Evolutionary conservation across 192 early-diverging fungal species (phyloP).

Genomic region (Mortierella alpina): DNA sequence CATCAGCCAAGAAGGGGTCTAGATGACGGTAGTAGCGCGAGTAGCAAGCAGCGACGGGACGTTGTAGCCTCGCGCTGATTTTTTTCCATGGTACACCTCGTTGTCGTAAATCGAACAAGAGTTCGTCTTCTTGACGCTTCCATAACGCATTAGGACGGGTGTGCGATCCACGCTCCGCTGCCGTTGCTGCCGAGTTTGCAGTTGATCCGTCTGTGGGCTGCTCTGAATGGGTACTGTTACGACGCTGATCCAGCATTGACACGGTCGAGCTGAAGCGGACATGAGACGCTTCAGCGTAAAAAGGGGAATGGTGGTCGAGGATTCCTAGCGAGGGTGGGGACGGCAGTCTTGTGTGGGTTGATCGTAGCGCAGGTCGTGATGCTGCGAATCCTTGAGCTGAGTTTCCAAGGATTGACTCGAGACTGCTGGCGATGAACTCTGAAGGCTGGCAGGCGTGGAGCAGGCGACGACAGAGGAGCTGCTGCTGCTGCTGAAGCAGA

Average conservation of each 20-base stretch:
- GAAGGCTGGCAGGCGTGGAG: constrained; percentile 10
- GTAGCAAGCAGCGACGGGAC: constrained; percentile 24
- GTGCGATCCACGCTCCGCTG: not conserved
- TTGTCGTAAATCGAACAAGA: constrained; percentile 31
- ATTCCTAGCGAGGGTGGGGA: constrained; percentile 2
- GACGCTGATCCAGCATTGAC: too few species aligned
- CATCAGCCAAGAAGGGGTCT: constrained; percentile 41
- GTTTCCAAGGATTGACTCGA: constrained; percentile 1
- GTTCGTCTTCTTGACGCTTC: constrained; percentile 16
- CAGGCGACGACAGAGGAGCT: not conserved
- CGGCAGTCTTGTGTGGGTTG: not conserved
- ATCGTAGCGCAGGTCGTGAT: not conserved
- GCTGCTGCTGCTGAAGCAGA: not conserved
- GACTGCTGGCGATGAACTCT: constrained; percentile 15
- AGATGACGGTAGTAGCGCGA: constrained; percentile 41
- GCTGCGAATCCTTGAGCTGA: not conserved
- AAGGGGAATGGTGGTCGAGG: not conserved
- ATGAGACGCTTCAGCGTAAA: too few species aligned
- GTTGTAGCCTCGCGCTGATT: constrained; percentile 2
- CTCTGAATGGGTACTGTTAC: not conserved
- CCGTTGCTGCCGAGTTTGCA: not conserved
- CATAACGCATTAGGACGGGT: constrained; percentile 1
- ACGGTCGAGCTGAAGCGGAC: too few species aligned
- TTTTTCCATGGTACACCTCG: constrained; percentile 22
- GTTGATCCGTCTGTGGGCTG: not conserved